A percentile compares a stretch with the other conserved stretches of the same genome.
Conservation (phyloP, 1,284 basidiomycete species). For the Cutaneotrichosporon sp. region DNA sequence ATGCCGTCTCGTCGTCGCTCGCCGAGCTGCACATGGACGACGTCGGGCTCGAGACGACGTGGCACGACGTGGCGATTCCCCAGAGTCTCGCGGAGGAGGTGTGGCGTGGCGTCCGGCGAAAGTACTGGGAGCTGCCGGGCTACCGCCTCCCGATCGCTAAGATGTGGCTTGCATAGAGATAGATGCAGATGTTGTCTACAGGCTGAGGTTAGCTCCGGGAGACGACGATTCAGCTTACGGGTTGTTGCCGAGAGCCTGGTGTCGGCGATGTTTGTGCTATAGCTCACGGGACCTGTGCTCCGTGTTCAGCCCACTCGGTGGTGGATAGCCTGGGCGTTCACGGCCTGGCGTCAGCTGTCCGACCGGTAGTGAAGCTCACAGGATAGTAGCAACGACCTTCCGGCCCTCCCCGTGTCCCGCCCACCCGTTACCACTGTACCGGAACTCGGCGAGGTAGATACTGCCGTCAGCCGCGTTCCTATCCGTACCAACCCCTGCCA, state of each 20-base stretch:
- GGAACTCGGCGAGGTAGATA: conserved; percentile 45
- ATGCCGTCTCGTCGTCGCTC: conserved; percentile 86
- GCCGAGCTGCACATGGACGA: conserved; percentile 82
- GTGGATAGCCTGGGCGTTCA: background rate
- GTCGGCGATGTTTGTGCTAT: background rate
- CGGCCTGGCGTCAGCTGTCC: conserved; percentile 2
- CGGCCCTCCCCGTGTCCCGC: conserved; percentile 42
- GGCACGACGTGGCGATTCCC: conserved; percentile 51
- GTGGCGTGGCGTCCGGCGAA: conserved; percentile 51
- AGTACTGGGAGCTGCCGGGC: conserved; percentile 54
- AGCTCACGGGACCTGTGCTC: no score
- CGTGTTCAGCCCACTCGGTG: no score
- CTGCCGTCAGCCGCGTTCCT: background rate
- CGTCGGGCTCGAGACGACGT: conserved; percentile 61
- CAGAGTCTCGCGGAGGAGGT: conserved; percentile 51
- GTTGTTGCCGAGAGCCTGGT: background rate
- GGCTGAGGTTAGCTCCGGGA: background rate
- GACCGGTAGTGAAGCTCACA: conserved; percentile 21
- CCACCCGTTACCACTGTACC: conserved; percentile 47
- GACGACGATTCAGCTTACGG: background rate
- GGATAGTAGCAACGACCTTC: conserved; percentile 48
- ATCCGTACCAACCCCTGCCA: conserved; percentile 66
- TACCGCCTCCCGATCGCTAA: conserved; percentile 49
- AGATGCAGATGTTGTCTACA: background rate
- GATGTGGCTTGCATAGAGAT: conserved; percentile 32